A percentile compares a stretch with the other conserved stretches of the same genome.
phyloP scores from a whole-genome alignment of 495 filamentous ascomycete genomes.

The Penicillium pulvis region DNA sequence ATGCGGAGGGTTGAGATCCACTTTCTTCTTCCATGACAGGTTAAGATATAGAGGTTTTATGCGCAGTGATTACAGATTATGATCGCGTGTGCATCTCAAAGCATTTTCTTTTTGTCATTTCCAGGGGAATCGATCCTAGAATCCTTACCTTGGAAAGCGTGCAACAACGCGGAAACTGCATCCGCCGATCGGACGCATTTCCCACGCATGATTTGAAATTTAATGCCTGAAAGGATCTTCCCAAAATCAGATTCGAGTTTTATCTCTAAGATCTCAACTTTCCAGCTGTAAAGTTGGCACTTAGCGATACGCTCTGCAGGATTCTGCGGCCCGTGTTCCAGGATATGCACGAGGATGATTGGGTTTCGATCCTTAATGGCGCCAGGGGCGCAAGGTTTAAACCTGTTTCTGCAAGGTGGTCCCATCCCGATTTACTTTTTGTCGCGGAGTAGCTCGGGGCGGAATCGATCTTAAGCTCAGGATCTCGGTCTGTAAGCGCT shows the following conservation, averaged over 20 bases:
- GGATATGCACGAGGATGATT: slow-evolving; percentile 20
- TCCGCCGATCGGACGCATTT: background rate
- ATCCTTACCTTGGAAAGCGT: background rate
- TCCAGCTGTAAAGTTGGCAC: background rate
- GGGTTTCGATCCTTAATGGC: slow-evolving; percentile 14
- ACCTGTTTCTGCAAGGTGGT: slow-evolving; percentile 3
- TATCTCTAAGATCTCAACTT: background rate
- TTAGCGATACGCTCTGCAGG: slow-evolving; percentile 10
- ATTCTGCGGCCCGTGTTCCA: slow-evolving; percentile 19
- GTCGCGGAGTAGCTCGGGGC: background rate
- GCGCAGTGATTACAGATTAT: background rate
- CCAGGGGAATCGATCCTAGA: background rate
- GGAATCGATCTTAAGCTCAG: background rate
- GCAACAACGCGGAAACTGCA: background rate
- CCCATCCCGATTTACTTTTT: background rate
- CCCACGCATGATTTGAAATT: background rate
- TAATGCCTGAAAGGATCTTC: background rate
- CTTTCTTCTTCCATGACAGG: background rate
- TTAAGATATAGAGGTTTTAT: slow-evolving; percentile 1
- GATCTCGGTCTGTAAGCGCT: background rate
- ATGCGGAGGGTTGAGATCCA: slow-evolving; percentile 15
- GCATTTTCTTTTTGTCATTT: background rate
- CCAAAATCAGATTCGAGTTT: background rate
- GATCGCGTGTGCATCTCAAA: background rate
- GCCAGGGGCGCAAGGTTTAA: slow-evolving; percentile 14